A percentile compares a stretch with the other conserved stretches of the same genome.
Evolutionary conservation across 257 asterid species (phyloP).

Genomic region (Fraxinus anomala): DNA sequence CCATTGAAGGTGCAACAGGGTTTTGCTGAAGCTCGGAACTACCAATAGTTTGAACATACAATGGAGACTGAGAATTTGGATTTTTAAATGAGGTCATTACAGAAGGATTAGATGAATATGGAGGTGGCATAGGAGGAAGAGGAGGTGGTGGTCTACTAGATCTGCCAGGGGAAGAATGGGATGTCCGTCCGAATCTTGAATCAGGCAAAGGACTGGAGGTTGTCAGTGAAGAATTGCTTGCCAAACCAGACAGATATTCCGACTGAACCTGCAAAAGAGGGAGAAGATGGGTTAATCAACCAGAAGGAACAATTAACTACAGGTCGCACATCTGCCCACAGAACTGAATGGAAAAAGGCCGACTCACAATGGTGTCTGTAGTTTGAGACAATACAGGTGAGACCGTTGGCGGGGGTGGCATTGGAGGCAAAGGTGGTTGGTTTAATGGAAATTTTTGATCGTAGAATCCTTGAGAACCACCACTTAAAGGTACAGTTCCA

Average conservation of each 20-base stretch:
- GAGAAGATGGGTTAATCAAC: constrained; percentile 23
- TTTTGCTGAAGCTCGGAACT: constrained; percentile 61
- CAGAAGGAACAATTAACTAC: background rate
- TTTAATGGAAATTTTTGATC: constrained; percentile 61
- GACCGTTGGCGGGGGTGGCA: constrained; percentile 61
- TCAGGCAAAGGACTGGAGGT: constrained; percentile 49
- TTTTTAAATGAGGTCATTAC: constrained; percentile 42
- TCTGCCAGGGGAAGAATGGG: constrained; percentile 62
- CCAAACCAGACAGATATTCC: constrained; percentile 47
- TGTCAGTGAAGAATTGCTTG: constrained; percentile 43
- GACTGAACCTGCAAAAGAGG: constrained; percentile 60
- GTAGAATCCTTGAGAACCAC: constrained; percentile 61
- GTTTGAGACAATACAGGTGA: constrained; percentile 54
- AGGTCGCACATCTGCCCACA: constrained; percentile 50
- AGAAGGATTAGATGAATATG: constrained; percentile 56
- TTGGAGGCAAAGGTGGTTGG: constrained; percentile 76
- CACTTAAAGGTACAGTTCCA: constrained; percentile 38
- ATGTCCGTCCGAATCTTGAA: constrained; percentile 52
- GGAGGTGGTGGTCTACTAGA: constrained; percentile 78
- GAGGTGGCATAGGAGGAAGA: constrained; percentile 84
- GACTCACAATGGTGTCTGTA: constrained; percentile 45
- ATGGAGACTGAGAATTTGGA: constrained; percentile 55
- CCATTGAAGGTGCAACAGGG: constrained; percentile 38
- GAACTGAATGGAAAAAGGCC: constrained; percentile 49
- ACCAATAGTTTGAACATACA: constrained; percentile 46